Evolutionary conservation across 2,329 filamentous ascomycete genomes (phyloP), one percentile per base, ranked within the genome.

Genomic region (Aspergillus cejpii): DNA sequence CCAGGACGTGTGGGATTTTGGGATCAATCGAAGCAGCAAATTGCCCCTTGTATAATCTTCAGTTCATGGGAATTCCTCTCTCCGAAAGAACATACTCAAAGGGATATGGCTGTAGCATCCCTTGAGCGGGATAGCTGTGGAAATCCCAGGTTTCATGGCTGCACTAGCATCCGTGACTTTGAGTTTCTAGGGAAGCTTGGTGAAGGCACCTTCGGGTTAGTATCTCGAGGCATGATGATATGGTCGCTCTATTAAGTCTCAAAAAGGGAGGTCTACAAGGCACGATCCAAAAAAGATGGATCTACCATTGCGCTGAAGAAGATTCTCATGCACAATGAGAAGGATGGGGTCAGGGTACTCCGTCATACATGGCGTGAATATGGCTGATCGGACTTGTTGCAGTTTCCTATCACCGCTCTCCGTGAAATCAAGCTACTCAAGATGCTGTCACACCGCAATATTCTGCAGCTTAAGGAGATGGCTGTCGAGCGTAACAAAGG

Each of bases 321-420:
- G 77, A 98, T 98, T 55, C 81, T 98, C 54, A 96, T 97, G 87
- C 92, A 97, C 66, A 94, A 97, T 66, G 92, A 98, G 73, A 97
- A 96, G 66, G 92, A 98, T 68, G 92, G 92, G 39, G 83, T 87
- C 69, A 58, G 31, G 81, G 53, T 5, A 21, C 14, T n/a, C n/a
- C 23, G 14, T 15, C 15, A 24, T 37, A 12, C 10, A 26, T 36
- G 6, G 14, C 17, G 39, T 24, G 15, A 17, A 29, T 12, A 24
- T 17, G 28, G 70, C 34, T 24, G 34, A 36, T 47, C 24, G 38
- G 23, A 2, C 38, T 6, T 39, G 6, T 24, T 11, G 24, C 33
- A 87, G 74, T 98, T 98, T 57, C 92, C 92, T n/a, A 98, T 98
- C 52, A 98, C 92, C 1, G 91, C 92, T 5, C 78, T 98, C 37